Evolutionary conservation across 2,329 filamentous ascomycete genomes (phyloP).

Genomic region (Aureobasidium musti): DNA sequence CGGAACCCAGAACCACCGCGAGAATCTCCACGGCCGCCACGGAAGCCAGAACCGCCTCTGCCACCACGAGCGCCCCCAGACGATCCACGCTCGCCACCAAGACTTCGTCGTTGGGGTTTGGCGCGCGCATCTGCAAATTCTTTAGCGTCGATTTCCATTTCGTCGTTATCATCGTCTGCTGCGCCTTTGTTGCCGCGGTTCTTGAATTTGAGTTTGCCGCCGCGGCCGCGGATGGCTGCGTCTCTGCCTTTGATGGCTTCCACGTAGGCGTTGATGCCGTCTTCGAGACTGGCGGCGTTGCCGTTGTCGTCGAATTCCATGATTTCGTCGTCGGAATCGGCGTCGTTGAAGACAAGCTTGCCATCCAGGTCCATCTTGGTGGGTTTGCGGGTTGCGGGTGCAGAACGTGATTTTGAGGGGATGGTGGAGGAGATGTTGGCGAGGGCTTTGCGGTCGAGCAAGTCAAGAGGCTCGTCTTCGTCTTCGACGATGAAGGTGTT

Average conservation of each 20-base stretch:
- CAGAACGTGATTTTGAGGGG: slow-evolving; percentile 61
- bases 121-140: slow-evolving; percentile 41
- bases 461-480: slow-evolving; percentile 90
- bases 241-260: slow-evolving; percentile 62
- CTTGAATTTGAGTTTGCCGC: slow-evolving; percentile 62
- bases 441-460: slow-evolving; percentile 83
- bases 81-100: slow-evolving; percentile 41
- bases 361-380: slow-evolving; percentile 74
- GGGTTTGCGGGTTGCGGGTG: slow-evolving; percentile 54
- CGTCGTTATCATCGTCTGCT: slow-evolving; percentile 52
- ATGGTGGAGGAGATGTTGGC: slow-evolving; percentile 93
- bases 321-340: slow-evolving; percentile 44
- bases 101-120: slow-evolving; percentile 40
- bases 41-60: slow-evolving; percentile 4
- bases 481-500: slow-evolving; percentile 90
- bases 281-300: slow-evolving; percentile 48
- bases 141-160: slow-evolving; percentile 39
- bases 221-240: slow-evolving; percentile 59
- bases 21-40: not conserved
- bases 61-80: slow-evolving; percentile 23
- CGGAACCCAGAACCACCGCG: slow-evolving; percentile 17
- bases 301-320: slow-evolving; percentile 55
- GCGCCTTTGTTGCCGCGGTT: slow-evolving; percentile 46
- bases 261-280: slow-evolving; percentile 62
- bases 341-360: slow-evolving; percentile 70